phyloP scores from a whole-genome alignment of 495 filamentous ascomycete species.

The Aspergillus taichungensis region DNA sequence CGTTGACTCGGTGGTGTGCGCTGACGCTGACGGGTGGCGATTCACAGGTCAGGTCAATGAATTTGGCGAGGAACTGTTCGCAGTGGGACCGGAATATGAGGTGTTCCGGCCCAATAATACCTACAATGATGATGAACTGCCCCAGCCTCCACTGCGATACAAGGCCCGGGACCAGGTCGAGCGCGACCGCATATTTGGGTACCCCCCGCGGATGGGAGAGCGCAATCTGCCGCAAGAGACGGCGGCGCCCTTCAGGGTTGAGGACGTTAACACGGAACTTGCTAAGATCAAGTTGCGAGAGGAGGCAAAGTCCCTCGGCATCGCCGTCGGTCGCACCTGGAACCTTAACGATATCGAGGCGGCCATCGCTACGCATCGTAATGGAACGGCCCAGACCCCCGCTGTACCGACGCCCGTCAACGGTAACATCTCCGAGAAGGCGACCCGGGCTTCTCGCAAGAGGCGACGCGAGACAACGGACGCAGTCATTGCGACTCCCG shows the following conservation, averaged over 20 bases:
- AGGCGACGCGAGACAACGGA: no score
- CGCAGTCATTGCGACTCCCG: no score
- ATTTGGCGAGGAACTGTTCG: conserved; percentile 25
- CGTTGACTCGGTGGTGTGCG: conserved; percentile 6
- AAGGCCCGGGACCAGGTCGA: conserved; percentile 20
- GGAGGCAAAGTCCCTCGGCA: conserved; percentile 9
- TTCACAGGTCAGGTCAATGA: conserved; percentile 27
- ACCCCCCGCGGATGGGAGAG: conserved; percentile 31
- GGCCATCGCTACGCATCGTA: conserved; percentile 9
- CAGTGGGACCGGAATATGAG: conserved; percentile 15
- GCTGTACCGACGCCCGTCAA: not conserved
- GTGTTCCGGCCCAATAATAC: conserved; percentile 23
- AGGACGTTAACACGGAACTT: conserved; percentile 13
- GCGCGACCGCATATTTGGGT: conserved; percentile 27
- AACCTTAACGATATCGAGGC: conserved; percentile 6
- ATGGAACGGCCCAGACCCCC: not conserved
- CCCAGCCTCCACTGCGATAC: conserved; percentile 23
- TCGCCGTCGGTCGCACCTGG: conserved; percentile 9
- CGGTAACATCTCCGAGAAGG: no score
- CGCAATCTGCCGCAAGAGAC: conserved; percentile 24
- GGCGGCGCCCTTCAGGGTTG: conserved; percentile 7
- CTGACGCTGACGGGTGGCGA: conserved; percentile 25
- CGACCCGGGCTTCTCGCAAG: no score
- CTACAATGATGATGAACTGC: conserved; percentile 21
- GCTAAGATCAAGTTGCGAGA: conserved; percentile 13